Conservation (phyloP, 768 basidiomycete species). For the Rhizopogon salebrosus region DNA sequence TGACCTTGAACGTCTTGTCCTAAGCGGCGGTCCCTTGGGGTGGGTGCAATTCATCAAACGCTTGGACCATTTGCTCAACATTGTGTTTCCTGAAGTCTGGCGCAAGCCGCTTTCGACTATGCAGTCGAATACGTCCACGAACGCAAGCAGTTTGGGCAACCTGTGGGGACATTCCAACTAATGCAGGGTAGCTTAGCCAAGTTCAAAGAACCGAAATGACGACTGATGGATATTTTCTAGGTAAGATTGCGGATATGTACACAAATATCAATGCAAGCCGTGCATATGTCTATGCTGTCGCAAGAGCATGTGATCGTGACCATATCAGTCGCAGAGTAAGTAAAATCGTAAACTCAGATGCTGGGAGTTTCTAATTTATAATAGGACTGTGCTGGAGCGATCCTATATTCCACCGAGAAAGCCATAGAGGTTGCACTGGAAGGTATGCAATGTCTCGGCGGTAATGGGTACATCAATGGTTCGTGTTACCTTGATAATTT, state of each 20-base stretch:
- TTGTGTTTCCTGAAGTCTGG: constrained; percentile 47
- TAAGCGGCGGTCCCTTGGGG: constrained; percentile 92
- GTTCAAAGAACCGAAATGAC: neutral
- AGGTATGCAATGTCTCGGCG: constrained; percentile 90
- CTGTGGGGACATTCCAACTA: constrained; percentile 86
- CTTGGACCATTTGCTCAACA: constrained; percentile 5
- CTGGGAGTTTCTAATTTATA: constrained; percentile 3
- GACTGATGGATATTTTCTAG: constrained; percentile 28
- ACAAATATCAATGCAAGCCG: constrained; percentile 86
- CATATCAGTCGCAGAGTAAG: constrained; percentile 72
- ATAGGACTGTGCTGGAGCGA: constrained; percentile 93
- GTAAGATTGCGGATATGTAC: constrained; percentile 90
- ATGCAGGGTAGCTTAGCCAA: constrained; percentile 74
- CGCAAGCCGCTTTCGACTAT: constrained; percentile 91
- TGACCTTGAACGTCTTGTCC: constrained; percentile 86
- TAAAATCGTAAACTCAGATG: constrained; percentile 6
- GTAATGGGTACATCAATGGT: constrained; percentile 97
- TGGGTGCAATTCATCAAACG: constrained; percentile 22
- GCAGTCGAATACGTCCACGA: constrained; percentile 90
- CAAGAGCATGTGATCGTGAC: constrained; percentile 78
- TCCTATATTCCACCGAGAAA: constrained; percentile 88
- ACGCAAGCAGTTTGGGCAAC: constrained; percentile 84
- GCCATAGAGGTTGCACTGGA: constrained; percentile 89
- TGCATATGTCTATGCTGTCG: constrained; percentile 91
- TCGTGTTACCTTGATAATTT: constrained; percentile 13